A percentile compares a stretch with the other conserved stretches of the same genome.
These are phyloP conservation scores for Cryptomeria japonica DNA, from an alignment of 75 land plant genomes.

Conservation along the genomic window DNA sequence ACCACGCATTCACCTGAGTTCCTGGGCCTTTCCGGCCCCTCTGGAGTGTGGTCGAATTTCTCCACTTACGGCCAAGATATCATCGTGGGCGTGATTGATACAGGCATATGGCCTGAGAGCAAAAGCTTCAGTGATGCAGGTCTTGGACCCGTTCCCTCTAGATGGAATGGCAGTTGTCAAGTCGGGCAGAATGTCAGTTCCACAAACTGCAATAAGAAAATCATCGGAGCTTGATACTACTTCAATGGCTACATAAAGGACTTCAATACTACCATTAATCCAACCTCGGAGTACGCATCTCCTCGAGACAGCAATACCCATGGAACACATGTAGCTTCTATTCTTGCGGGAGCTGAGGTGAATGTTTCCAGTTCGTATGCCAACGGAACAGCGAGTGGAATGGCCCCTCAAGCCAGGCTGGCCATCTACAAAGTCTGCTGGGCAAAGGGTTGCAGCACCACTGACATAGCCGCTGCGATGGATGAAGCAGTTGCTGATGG, in stretches of 20 bases:
- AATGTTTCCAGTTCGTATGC: slow-evolving; percentile 23
- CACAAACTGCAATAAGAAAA: slow-evolving; percentile 36
- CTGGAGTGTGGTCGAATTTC: not conserved
- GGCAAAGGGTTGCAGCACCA: slow-evolving; percentile 9
- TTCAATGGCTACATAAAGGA: slow-evolving; percentile 27
- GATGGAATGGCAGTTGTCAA: slow-evolving; percentile 30
- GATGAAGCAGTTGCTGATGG: slow-evolving; percentile 44
- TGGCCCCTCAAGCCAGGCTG: slow-evolving; percentile 26
- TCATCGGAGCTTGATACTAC: slow-evolving; percentile 43
- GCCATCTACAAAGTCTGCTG: slow-evolving; percentile 38
- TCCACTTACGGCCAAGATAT: not conserved
- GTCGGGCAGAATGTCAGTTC: slow-evolving; percentile 21
- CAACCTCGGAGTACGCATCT: slow-evolving; percentile 9
- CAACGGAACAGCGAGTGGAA: slow-evolving; percentile 24
- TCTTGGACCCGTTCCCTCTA: slow-evolving; percentile 8
- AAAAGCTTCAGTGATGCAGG: slow-evolving; percentile 20
- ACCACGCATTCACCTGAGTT: too few species aligned
- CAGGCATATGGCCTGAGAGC: slow-evolving; percentile 29
- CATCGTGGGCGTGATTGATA: not conserved
- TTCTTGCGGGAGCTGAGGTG: slow-evolving; percentile 23
- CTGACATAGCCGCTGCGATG: slow-evolving; percentile 35
- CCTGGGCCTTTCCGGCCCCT: too few species aligned
- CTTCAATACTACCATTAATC: not conserved
- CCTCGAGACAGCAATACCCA: slow-evolving; percentile 27
- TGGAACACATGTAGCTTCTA: slow-evolving; percentile 47